Base-by-base conservation (phyloP, 352 stramenopile species). In the Phytophthora macrochlamydospora region DNA sequence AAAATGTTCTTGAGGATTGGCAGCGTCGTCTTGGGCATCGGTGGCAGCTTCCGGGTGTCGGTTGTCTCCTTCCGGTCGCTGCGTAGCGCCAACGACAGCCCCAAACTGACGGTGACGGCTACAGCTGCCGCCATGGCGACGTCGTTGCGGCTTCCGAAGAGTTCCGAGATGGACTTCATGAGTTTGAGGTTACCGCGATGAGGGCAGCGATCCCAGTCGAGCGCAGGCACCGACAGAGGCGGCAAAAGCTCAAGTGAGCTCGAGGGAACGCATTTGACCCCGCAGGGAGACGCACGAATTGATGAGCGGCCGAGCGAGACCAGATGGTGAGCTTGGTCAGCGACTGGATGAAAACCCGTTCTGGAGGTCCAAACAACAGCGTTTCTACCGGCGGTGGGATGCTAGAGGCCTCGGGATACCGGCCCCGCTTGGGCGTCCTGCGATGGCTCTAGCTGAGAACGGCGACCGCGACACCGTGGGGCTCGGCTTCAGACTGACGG, bases 1-100 rank as follows among this genome's bases (percentile, higher is more conserved):
- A 78, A 29, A n/a, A 81, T 60, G 43, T 78, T 81, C 18, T 80
- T 79, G 13, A 87, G 56, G 59, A 88, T 56, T 1, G 70, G 73
- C 38, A 85, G 59, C 5, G 67, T 79, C 28, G 65, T 67, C 14
- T 64, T 51, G 8, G 64, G 72, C 64, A 72, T 56, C 5, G 59
- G 62, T 6, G 72, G 72, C n/a, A 75, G 56, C 29, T 56, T 65
- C 3, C 58, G 66, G 51, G 53, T 53, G 35, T 76, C 58, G 12
- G 31, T 50, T 7, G 42, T 18, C 35, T 65, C 51, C 51, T 63
- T 74, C 65, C 24, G 77, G 11, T 31, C 62, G 44, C 37, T 62
- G 64, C 65, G 55, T 28, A 67, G 51, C 7, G 69, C 28, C 18
- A 83, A 33, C 9, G 72, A 64, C n/a, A 79, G 51, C 2, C 56